Percentiles rank a stretch among this genome's conserved stretches.
These are phyloP conservation scores for Geranium rotundifolium DNA, from an alignment of 345 rosid genomes.

Conservation along the genomic window DNA sequence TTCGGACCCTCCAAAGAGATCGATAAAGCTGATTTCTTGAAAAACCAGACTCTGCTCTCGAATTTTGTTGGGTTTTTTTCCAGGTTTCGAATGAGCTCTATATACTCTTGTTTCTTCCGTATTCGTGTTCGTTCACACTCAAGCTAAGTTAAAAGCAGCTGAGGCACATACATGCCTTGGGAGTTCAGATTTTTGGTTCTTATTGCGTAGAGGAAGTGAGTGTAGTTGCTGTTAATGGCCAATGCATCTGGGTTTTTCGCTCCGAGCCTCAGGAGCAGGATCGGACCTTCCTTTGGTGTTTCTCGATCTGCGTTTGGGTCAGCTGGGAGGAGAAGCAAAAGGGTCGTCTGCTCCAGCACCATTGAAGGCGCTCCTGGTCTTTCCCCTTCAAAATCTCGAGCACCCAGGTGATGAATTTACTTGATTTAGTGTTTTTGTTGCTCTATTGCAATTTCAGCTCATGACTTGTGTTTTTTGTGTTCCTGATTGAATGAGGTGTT, in stretches of 20 bases:
- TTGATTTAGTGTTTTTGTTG: not conserved
- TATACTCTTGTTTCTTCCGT: not conserved
- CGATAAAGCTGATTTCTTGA: not conserved
- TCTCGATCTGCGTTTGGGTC: constrained; percentile 61
- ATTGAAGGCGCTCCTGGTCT: constrained; percentile 31
- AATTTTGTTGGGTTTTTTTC: too few relatives aligned
- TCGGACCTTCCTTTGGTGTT: constrained; percentile 34
- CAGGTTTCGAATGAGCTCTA: constrained; percentile 11
- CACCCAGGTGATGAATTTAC: constrained; percentile 33
- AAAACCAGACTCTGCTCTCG: not conserved
- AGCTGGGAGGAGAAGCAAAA: constrained; percentile 22
- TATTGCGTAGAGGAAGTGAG: not conserved
- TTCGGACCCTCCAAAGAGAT: constrained; percentile 30
- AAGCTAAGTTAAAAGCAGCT: not conserved
- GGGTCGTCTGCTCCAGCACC: constrained; percentile 50
- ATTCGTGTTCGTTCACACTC: not conserved
- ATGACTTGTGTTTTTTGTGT: constrained; percentile 7
- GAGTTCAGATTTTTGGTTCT: not conserved
- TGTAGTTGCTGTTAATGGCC: constrained; percentile 37
- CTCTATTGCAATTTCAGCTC: constrained; percentile 9
- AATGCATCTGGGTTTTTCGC: constrained; percentile 61
- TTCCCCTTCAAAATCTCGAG: constrained; percentile 30
- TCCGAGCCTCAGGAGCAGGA: constrained; percentile 33
- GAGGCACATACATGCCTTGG: not conserved
- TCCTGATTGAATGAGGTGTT: not conserved